phyloP scores from a whole-genome alignment of 805 yeast genomes.

The Ogataea siamensis region DNA sequence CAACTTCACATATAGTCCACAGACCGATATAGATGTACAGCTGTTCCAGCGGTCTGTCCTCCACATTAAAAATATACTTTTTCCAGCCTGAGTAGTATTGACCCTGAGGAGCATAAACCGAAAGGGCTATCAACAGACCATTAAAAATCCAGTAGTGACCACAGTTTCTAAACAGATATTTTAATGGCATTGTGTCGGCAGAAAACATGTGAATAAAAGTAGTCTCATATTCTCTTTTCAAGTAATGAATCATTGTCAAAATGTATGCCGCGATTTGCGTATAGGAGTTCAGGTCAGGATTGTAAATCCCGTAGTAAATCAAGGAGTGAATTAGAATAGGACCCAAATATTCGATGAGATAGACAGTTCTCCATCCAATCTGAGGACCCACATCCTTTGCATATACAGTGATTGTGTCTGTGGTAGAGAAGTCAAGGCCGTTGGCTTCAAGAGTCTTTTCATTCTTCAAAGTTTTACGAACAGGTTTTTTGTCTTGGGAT shows the following conservation, averaged over 20 bases:
- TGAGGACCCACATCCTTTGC: constrained; percentile 94
- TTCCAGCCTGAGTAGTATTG: constrained; percentile 22
- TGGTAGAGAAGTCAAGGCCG: constrained; percentile 35
- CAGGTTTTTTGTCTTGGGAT: constrained; percentile 30
- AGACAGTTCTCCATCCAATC: constrained; percentile 90
- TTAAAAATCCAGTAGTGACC: constrained; percentile 91
- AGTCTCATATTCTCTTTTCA: constrained; percentile 89
- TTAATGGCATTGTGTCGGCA: constrained; percentile 86
- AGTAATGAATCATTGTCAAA: constrained; percentile 69
- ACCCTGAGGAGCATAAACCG: constrained; percentile 33
- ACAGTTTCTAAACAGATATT: constrained; percentile 84
- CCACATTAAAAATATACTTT: constrained; percentile 43
- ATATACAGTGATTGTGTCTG: constrained; percentile 44
- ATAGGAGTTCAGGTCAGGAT: constrained; percentile 40
- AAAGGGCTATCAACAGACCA: constrained; percentile 48
- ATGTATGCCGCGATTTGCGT: constrained; percentile 55
- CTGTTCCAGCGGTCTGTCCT: constrained; percentile 36
- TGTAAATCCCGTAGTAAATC: constrained; percentile 47
- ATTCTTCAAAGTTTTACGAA: constrained; percentile 44
- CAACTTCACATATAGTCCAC: constrained; percentile 62
- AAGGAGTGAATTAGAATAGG: constrained; percentile 80
- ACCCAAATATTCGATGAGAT: constrained; percentile 81
- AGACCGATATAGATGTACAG: constrained; percentile 38
- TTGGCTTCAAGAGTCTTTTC: constrained; percentile 46
- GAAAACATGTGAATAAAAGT: constrained; percentile 82